Base-by-base conservation (phyloP, 2,329 filamentous ascomycete species). In the Neofusicoccum laricinum region DNA sequence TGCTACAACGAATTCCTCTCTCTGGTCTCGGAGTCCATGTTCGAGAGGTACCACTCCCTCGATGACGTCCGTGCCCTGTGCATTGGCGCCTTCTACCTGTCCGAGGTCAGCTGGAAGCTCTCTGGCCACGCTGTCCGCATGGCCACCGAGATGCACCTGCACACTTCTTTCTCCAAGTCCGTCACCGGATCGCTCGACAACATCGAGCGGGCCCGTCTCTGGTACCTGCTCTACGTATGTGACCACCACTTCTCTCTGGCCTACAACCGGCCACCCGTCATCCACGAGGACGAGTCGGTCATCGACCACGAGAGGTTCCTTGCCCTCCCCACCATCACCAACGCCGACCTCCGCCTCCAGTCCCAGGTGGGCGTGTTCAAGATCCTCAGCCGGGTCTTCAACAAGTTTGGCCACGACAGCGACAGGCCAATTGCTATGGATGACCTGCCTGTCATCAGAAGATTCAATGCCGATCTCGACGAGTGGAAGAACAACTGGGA, bases 391-490 rank as follows among this genome's bases (percentile, higher is more conserved):
- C 70, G 73, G 66, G 72, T 72, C n/a, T 75, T 75, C 61, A 69
- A 70, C 11, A 68, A 68, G 4, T 76, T 74, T 51, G 73, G 74
- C 34, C 72, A 71, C 61, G 72, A 75, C 53, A 70, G 71, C 32
- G 71, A 73, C 75, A 70, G 76, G 71, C 73, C 76, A 12, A 68
- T 79, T 0, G 69, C 71, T 0, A 76, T 77, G 51, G 67, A 70
- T 1, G 77, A 79, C 57, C 76, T 80, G 32, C 73, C 72, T 25
- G 72, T 75, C 63, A 66, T 80, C 14, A 72, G 76, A 43, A 70
- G 73, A 55, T 79, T 79, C 69, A 79, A 79, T 64, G 72, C 79
- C 32, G 75, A 77, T 36, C 78, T 80, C n/a, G 78, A 80, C 36
- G 75, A 78, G 61, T 80, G 78, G 78, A 71, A 77, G 7, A 71